Base-by-base conservation (phyloP, 306 rosid species). In the Carpinus fangiana region DNA sequence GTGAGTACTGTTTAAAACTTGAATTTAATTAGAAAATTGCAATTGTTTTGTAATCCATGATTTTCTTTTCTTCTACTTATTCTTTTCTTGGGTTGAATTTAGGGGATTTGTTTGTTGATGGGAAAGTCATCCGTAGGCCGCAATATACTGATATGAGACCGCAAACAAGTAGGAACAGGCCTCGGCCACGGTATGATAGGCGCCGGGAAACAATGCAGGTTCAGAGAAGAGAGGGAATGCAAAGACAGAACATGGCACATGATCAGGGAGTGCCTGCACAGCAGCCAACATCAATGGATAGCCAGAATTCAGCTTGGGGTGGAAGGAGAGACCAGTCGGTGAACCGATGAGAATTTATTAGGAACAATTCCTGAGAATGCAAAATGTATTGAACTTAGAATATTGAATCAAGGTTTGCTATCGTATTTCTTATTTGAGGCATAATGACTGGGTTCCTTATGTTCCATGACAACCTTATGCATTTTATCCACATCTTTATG, bases 51-150 rank as follows among this genome's bases (percentile, higher is more conserved):
- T 26, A 51, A 55, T 14, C 28, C 47, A 3, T 34, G 9, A 16
- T 20, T 31, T 56, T 73, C 13, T 74, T 56, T 52, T 59, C 56
- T 64, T 17, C 14, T 34, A 4, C 13, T 31, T 16, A 31, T 20
- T 5, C 31, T 36, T 68, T 73, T 51, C 43, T 64, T 34, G 46
- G 62, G 50, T 62, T 59, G 54, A 52, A 78, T 68, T 71, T 84
- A 95, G 98, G 98, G 62, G 98, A 95, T 81, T 83, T 90, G 77
- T 95, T 88, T 80, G 76, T 92, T 13, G 96, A 91, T 79, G 98
- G 98, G 81, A 88, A 87, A 73, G 97, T 95, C 76, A 87, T 91
- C 55, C 93, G 93, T 0, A 90, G 98, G 85, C 97, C 97, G 10
- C 95, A 94, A 82, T 94, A 84, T 73, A 92, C 97, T 84, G 79